Base-by-base conservation (phyloP, 108 stramenopile species). In the Skeletonema grethae region DNA sequence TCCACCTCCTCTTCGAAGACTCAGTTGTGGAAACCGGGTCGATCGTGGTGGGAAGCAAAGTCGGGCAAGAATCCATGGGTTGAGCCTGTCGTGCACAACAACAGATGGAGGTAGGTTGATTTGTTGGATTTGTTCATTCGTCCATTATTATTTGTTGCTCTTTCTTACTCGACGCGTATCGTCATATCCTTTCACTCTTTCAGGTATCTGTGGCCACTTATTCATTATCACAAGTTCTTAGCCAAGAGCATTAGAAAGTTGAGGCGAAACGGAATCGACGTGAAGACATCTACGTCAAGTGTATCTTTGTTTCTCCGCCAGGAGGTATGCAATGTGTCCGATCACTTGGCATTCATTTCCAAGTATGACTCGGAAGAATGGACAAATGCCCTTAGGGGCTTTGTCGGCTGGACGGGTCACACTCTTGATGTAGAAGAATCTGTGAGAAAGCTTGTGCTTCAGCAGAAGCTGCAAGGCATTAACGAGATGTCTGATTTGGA, bases 31-130 rank as follows among this genome's bases (percentile, higher is more conserved):
- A 95, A 95, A 65, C 94, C 94, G 30, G 86, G 88, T 35, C 78
- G 94, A 24, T 87, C 86, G 57, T 95, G 94, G 94, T 95, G 94
- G 94, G 94, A 95, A 78, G 94, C 94, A 6, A 95, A 93, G 80
- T 82, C 79, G 45, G 91, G 91, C 22, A 92, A 95, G 70, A 95
- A 95, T 79, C 82, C 82, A 15, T 95, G 94, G 94, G 92, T 95
- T 13, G 94, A 95, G 77, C 94, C 94, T 9, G 81, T 85, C 22
- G 86, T 85, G 60, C 94, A 95, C 73, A 93, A 93, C 68, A 92
- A 93, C 75, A 69, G 94, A 57, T 95, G 94, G 94, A 85, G 94
- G 91, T 92, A 70, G 94, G 72, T 67, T 7, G 46, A 25, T 22
- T 2, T 61, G 8, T 16, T 46, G 48, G 50, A 28, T 41, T 39